phyloP scores from a whole-genome alignment of 176 grass and related monocot genomes.

The Ampelocalamus luodianensis region DNA sequence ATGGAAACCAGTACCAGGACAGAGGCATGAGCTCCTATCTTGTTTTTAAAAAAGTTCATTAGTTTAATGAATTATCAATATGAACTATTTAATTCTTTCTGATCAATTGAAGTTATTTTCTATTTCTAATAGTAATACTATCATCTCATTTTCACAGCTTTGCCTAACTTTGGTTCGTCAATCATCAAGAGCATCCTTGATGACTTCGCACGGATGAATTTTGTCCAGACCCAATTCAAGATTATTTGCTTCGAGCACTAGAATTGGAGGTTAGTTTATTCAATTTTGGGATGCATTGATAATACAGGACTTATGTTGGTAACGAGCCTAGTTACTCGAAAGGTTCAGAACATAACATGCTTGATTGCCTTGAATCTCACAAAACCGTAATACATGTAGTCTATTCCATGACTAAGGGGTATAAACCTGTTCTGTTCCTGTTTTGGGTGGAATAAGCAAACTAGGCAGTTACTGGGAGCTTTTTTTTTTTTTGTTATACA shows the following conservation, averaged over 20 bases:
- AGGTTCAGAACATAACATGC: not conserved
- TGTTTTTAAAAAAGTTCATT: not conserved
- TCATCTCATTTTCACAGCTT: slow-evolving; percentile 61
- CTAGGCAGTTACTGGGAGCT: not conserved
- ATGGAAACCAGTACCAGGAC: slow-evolving; percentile 72
- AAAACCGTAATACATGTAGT: not conserved
- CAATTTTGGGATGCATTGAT: not conserved
- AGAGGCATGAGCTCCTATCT: slow-evolving; percentile 60
- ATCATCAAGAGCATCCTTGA: slow-evolving; percentile 79
- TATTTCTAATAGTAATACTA: not conserved
- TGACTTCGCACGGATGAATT: slow-evolving; percentile 88
- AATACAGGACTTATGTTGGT: not conserved
- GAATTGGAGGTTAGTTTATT: slow-evolving; percentile 79
- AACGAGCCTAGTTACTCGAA: not conserved
- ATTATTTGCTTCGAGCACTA: slow-evolving; percentile 72
- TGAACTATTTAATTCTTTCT: slow-evolving; percentile 10
- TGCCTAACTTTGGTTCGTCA: slow-evolving; percentile 86
- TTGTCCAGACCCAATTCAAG: slow-evolving; percentile 80
- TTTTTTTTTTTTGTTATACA: not conserved
- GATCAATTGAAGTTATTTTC: not conserved
- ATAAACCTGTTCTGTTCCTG: not conserved
- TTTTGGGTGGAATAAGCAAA: not conserved
- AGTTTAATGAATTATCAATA: not conserved
- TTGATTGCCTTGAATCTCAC: slow-evolving; percentile 9
- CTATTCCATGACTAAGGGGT: not conserved